Conservation (phyloP, 1,139 yeast species). For the Zygosaccharomyces sapae region DNA sequence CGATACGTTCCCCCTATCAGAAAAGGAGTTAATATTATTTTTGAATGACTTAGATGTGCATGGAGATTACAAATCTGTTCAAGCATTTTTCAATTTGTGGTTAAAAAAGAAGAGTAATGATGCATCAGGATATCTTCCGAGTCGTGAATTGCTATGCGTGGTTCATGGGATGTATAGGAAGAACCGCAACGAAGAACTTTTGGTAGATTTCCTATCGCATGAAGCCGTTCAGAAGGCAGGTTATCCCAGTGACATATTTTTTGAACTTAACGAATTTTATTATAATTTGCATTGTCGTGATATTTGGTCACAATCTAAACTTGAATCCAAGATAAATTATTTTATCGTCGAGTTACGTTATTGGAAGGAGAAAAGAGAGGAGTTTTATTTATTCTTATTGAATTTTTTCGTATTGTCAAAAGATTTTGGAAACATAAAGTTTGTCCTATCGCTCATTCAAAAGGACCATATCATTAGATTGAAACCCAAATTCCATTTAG, state of each 20-base stretch:
- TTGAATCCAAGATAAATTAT: slow-evolving; percentile 10
- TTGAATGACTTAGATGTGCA: slow-evolving; percentile 19
- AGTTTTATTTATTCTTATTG: slow-evolving; percentile 18
- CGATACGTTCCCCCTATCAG: slow-evolving; percentile 28
- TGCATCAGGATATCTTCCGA: slow-evolving; percentile 10
- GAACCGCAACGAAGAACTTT: slow-evolving; percentile 12
- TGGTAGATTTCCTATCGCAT: slow-evolving; percentile 16
- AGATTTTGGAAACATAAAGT: slow-evolving; percentile 18
- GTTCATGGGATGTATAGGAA: slow-evolving; percentile 19
- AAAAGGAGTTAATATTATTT: slow-evolving; percentile 19
- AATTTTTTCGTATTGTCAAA: slow-evolving; percentile 18
- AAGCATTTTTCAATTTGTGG: slow-evolving; percentile 27
- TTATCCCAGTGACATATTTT: slow-evolving; percentile 19
- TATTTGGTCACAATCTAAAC: slow-evolving; percentile 1
- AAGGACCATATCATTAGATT: slow-evolving; percentile 14
- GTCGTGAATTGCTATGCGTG: slow-evolving; percentile 13
- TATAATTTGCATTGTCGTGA: slow-evolving; percentile 9
- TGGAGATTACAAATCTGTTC: slow-evolving; percentile 23
- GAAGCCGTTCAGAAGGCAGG: slow-evolving; percentile 16
- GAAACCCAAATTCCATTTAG: slow-evolving; percentile 17
- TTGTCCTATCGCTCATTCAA: slow-evolving; percentile 12
- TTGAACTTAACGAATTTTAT: slow-evolving; percentile 19
- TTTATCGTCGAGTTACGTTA: slow-evolving; percentile 5
- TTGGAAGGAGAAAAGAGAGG: slow-evolving; percentile 5
- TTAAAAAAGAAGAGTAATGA: slow-evolving; percentile 12